Evolutionary conservation across 163 green algal genomes (phyloP).

Genomic region (Scenedesmus sp.): DNA sequence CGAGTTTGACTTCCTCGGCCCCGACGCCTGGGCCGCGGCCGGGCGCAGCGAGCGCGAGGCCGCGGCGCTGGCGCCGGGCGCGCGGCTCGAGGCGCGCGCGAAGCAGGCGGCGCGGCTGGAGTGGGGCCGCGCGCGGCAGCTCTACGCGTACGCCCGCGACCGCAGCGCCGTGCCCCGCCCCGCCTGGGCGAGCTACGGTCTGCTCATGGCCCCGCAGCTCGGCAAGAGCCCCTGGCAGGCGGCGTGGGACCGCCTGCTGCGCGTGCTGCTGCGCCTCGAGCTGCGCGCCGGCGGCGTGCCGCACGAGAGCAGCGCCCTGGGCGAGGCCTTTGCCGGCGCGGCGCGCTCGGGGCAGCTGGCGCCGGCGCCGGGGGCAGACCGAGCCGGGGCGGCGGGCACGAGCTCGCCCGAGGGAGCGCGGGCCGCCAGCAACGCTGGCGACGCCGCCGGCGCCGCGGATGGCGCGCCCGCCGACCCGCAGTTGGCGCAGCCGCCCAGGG

Average conservation of each 20-base stretch:
- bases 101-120: conserved; percentile 71
- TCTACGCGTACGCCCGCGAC: conserved; percentile 43
- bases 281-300: not conserved
- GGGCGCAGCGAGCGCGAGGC: conserved; percentile 17
- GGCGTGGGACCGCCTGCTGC: conserved; percentile 37
- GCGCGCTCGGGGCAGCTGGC: conserved; percentile 3
- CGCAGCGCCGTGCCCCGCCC: conserved; percentile 11
- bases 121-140: conserved; percentile 13
- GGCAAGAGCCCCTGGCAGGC: conserved; percentile 38
- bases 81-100: conserved; percentile 24
- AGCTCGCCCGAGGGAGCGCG: not conserved
- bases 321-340: conserved; percentile 28
- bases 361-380: not conserved
- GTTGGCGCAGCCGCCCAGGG: not conserved
- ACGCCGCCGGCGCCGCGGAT: not conserved
- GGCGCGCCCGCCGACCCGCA: not conserved
- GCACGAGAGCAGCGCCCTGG: conserved; percentile 23
- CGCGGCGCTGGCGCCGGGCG: conserved; percentile 1
- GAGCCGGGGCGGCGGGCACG: not conserved
- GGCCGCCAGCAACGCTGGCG: not conserved
- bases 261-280: conserved; percentile 42
- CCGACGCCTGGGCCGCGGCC: conserved; percentile 23
- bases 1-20: conserved; percentile 73
- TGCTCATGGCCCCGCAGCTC: conserved; percentile 43
- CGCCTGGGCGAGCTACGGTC: conserved; percentile 13